These are phyloP conservation scores for Tephrocybe sp. DNA, from an alignment of 768 basidiomycete species.

Conservation along the genomic window DNA sequence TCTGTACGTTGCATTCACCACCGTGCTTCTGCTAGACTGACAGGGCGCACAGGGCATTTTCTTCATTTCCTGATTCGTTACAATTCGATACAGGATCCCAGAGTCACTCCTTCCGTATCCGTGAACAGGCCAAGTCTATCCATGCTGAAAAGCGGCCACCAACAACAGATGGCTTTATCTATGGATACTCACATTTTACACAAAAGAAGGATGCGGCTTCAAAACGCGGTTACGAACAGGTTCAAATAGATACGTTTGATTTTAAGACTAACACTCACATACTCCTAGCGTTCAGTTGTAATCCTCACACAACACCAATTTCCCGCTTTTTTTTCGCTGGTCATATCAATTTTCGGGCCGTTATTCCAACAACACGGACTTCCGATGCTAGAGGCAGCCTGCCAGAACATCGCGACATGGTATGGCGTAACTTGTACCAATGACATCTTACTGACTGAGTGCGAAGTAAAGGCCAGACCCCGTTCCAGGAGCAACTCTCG, in stretches of 20 bases:
- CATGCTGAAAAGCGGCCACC: conserved; percentile 31
- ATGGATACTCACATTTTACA: conserved; percentile 78
- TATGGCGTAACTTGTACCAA: conserved; percentile 35
- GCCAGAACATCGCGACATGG: conserved; percentile 85
- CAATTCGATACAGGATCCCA: conserved; percentile 85
- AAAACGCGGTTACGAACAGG: conserved; percentile 83
- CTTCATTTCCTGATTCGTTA: conserved; percentile 86
- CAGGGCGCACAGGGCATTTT: conserved; percentile 69
- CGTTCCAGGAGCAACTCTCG: conserved; percentile 59
- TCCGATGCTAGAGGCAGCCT: conserved; percentile 83
- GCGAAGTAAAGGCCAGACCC: conserved; percentile 79
- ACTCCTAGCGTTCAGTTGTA: conserved; percentile 69
- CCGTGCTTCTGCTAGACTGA: not conserved
- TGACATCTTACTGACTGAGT: conserved; percentile 21
- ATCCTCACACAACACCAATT: conserved; percentile 79
- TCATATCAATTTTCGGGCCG: conserved; percentile 71
- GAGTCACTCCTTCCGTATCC: conserved; percentile 84
- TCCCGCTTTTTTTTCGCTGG: conserved; percentile 77
- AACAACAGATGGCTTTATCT: conserved; percentile 64
- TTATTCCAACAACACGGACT: conserved; percentile 71
- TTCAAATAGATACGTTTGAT: conserved; percentile 23
- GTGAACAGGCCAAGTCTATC: conserved; percentile 40
- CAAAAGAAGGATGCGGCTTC: conserved; percentile 64
- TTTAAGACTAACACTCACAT: conserved; percentile 1
- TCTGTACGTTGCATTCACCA: conserved; percentile 58